Evolutionary conservation across 306 rosid species (phyloP).

Genomic region (Malus sieversii): DNA sequence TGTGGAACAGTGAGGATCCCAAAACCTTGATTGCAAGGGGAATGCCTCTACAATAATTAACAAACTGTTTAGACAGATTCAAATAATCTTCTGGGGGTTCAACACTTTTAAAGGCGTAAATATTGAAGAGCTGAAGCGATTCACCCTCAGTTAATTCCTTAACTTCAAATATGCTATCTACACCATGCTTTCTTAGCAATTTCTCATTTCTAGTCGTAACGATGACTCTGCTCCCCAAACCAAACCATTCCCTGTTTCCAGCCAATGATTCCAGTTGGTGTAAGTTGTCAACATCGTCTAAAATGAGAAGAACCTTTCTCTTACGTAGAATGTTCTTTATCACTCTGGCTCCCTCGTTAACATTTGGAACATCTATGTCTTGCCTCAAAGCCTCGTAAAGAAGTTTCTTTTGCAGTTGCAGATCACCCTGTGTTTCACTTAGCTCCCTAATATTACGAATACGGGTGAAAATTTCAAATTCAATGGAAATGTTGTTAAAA

Average conservation of each 20-base stretch:
- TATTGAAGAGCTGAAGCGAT: neutral
- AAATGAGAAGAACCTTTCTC: too few relatives aligned
- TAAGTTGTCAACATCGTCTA: too few relatives aligned
- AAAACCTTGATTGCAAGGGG: constrained; percentile 26
- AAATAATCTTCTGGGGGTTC: neutral
- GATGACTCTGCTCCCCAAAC: too few relatives aligned
- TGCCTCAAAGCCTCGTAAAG: neutral
- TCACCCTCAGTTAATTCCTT: neutral
- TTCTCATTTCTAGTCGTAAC: too few relatives aligned
- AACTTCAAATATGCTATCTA: too few relatives aligned
- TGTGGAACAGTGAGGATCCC: constrained; percentile 25
- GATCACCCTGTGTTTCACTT: neutral
- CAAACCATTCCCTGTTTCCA: too few relatives aligned
- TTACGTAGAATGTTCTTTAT: too few relatives aligned
- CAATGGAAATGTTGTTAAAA: too few relatives aligned
- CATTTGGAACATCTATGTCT: neutral
- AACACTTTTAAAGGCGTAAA: neutral
- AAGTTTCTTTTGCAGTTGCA: constrained; percentile 14
- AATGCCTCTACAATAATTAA: constrained; percentile 3
- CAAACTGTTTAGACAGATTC: neutral
- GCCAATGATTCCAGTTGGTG: too few relatives aligned
- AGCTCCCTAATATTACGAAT: rapidly evolving
- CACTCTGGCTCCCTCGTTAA: too few relatives aligned
- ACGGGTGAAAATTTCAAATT: neutral
- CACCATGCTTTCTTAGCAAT: too few relatives aligned